Base-by-base conservation (phyloP, 2,329 filamentous ascomycete genomes). In the Colletotrichum ledebouriae region DNA sequence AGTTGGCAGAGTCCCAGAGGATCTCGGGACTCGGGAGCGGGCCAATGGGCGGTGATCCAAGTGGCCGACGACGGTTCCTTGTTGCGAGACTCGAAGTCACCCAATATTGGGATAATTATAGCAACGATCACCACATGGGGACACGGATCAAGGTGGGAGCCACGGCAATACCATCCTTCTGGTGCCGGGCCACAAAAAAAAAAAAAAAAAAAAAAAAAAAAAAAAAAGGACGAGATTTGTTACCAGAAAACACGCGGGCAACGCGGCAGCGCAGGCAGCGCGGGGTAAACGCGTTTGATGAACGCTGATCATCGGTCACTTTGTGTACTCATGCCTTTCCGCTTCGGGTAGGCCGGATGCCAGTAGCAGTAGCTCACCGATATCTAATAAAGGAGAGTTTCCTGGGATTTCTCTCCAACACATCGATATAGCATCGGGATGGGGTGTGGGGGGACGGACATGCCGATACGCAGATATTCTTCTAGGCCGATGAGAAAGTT, bases 81-180 rank as follows among this genome's bases (percentile, higher is more conserved):
- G 65, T n/a, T 52, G 13, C 11, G 20, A 29, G 42, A 17, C 17
- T 17, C 17, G 17, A 17, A 33, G 33, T 22, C 46, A 53, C 47
- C 55, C 41, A 50, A 58, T 58, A 55, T 17, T 47, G 33, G 22
- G 65, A 53, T 64, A 68, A 64, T 58, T 59, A 64, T 68, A 68
- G 60, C 22, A 64, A 55, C 53, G 53, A 68, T 68, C 60, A 68
- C 20, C 53, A 49, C 65, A 64, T 39, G 65, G 58, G 49, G n/a
- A 12, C 46, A 47, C 29, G 39, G 46, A 53, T 59, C 39, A 20
- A 34, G 60, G 47, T 39, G 29, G 49, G 33, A 22, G 39, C 52
- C n/a, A 57, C 20, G 20, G 25, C 42, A 56, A 33, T 49, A 52
- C 29, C 37, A 57, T 25, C 15, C 13, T 34, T 22, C 25, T 39